phyloP scores from a whole-genome alignment of 306 rosid genomes.

The Luffa acutangula region DNA sequence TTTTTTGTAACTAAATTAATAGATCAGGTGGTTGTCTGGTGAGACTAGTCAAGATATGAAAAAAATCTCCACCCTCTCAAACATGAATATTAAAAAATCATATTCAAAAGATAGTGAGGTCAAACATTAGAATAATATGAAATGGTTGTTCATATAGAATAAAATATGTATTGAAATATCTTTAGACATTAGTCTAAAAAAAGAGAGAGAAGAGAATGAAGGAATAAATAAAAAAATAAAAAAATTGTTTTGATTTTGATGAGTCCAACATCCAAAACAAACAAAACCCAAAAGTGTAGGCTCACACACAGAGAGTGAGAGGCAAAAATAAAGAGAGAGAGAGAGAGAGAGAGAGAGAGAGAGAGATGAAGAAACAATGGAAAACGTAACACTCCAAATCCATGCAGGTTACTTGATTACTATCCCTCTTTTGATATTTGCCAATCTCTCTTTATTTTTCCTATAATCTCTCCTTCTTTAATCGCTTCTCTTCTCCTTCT shows the following conservation, averaged over 20 bases:
- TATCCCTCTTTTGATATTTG: conserved; percentile 1
- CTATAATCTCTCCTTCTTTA: conserved; percentile 8
- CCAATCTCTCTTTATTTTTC: not conserved
- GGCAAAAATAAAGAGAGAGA: not conserved
- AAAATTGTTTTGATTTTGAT: not conserved
- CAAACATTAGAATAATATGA: not conserved
- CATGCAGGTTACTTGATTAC: conserved; percentile 9
- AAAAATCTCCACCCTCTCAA: too few relatives aligned
- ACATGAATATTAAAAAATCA: too few relatives aligned
- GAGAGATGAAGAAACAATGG: not conserved
- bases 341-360: not conserved
- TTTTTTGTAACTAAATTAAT: too few relatives aligned
- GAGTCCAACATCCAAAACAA: not conserved
- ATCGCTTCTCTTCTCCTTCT: not conserved
- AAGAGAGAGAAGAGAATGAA: not conserved
- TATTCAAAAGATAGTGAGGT: not conserved
- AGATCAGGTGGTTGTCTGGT: too few relatives aligned
- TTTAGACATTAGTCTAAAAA: not conserved
- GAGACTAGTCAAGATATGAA: too few relatives aligned
- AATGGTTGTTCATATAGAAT: not conserved
- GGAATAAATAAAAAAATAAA: not conserved
- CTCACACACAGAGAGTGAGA: not conserved
- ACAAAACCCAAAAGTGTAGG: conserved; percentile 1
- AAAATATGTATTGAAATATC: not conserved
- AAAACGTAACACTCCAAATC: conserved; percentile 13